Base-by-base conservation (phyloP, 176 grass and related monocot genomes). In the Cenchrus americanus region DNA sequence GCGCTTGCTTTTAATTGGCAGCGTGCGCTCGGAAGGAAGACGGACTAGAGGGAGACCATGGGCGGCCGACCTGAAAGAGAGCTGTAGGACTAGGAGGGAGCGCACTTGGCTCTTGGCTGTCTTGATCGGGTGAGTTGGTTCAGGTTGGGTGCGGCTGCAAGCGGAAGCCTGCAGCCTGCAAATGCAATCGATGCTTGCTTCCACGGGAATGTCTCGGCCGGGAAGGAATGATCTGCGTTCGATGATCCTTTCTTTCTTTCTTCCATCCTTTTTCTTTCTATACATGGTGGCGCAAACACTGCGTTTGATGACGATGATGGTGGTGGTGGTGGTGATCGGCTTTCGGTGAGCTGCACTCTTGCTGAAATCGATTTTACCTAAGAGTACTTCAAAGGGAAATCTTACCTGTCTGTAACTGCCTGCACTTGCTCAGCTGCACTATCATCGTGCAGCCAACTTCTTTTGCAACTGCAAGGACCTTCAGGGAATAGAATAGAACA, bases 121-220 rank as follows among this genome's bases (percentile, higher is more conserved):
- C n/a, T 24, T 53, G 46, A 52, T 67, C 34, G 11, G 5, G 3
- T 13, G 8, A 37, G 34, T 21, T 66, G 2, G 59, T 82, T 81
- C 32, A 7, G 53, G 46, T 61, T 43, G 68, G 62, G 32, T 54
- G 50, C 42, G 54, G 67, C 69, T 2, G 27, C 2, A n/a, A n/a
- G 43, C 8, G 43, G 43, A 44, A 44, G 43, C 4, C 34, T 75
- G 32, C 52, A 75, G 1, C 34, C 34, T 18, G 19, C 17, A 19
- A 21, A 55, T 69, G 34, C 53, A 76, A 76, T 76, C 30, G 87
- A 77, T 71, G 83, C 65, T 77, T 76, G 71, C 71, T 74, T 85
- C 73, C 63, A 18, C 58, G 34, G 68, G 58, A 80, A 80, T 73
- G 62, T 55, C 62, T 68, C 50, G 37, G 17, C 11, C 50, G 7